These are phyloP conservation scores for Fusarium sp. DNA, from an alignment of 2,329 filamentous ascomycete species.

Conservation along the genomic window DNA sequence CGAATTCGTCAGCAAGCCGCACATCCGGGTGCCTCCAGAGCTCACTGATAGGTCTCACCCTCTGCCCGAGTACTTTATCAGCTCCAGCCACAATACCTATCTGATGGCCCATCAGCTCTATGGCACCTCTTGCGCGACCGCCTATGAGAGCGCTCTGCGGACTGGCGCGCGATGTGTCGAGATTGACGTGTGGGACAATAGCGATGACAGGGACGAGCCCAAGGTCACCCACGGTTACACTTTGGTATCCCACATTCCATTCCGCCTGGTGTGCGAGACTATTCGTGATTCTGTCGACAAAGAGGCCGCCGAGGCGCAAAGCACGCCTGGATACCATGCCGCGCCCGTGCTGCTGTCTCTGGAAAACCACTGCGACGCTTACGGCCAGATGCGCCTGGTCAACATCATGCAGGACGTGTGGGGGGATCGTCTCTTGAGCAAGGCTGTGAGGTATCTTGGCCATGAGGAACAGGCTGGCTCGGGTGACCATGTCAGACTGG, in stretches of 20 bases:
- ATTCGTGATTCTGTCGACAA: conserved; percentile 72
- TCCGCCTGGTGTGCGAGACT: conserved; percentile 73
- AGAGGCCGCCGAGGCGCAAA: conserved; percentile 60
- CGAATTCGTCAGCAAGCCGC: conserved; percentile 65
- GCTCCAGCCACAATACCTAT: conserved; percentile 80
- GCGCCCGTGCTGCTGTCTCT: conserved; percentile 74
- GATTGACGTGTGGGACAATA: conserved; percentile 79
- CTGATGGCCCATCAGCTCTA: conserved; percentile 77
- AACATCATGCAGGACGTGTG: conserved; percentile 75
- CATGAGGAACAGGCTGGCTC: conserved; percentile 64
- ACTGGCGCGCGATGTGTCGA: conserved; percentile 78
- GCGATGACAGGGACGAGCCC: conserved; percentile 70
- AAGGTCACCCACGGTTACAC: conserved; percentile 80
- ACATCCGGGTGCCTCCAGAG: conserved; percentile 66
- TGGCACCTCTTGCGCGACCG: conserved; percentile 70
- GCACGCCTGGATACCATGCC: conserved; percentile 53
- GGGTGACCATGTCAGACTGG: conserved; percentile 66
- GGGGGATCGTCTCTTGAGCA: conserved; percentile 69
- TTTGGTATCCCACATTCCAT: conserved; percentile 73
- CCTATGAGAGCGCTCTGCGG: conserved; percentile 71
- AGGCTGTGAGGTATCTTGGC: conserved; percentile 67
- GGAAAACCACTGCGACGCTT: conserved; percentile 73
- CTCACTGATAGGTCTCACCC: conserved; percentile 69
- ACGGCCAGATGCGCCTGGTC: conserved; percentile 71
- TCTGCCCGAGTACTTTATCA: conserved; percentile 78